Conservation (phyloP, 1,139 yeast genomes). For the Yarrowia galli region DNA sequence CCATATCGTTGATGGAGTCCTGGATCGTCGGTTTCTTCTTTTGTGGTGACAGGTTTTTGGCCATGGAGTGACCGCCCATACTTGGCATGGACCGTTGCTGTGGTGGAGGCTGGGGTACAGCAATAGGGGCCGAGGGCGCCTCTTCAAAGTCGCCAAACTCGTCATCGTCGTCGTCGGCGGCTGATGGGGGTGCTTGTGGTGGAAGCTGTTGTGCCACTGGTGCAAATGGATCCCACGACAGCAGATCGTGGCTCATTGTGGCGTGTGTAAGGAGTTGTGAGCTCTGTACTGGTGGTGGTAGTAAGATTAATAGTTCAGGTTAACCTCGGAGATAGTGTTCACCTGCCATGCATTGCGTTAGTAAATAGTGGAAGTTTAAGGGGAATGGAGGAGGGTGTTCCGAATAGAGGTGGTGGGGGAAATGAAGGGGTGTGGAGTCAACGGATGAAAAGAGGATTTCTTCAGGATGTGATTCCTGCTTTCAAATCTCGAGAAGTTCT, state of each 20-base stretch:
- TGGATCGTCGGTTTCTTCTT: conserved; percentile 19
- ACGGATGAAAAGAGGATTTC: too few species aligned
- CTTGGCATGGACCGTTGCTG: neutral
- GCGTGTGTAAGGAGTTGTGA: neutral
- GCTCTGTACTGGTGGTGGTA: too few species aligned
- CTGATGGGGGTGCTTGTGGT: neutral
- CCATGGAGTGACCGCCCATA: conserved; percentile 9
- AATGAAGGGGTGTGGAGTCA: too few species aligned
- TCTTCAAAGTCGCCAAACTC: conserved; percentile 45
- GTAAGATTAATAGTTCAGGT: neutral
- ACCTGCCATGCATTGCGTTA: neutral
- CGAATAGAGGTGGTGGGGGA: too few species aligned
- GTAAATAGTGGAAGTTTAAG: neutral
- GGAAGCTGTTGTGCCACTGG: conserved; percentile 8
- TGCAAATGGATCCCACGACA: conserved; percentile 31
- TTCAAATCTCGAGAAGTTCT: too few species aligned
- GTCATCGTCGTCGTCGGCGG: conserved; percentile 41
- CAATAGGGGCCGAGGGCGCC: conserved; percentile 31
- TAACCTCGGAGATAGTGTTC: conserved; percentile 24
- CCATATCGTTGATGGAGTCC: conserved; percentile 28
- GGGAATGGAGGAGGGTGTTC: neutral
- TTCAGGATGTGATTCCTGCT: too few species aligned
- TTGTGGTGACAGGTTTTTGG: neutral
- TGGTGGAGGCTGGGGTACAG: neutral
- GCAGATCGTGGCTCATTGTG: conserved; percentile 25